Evolutionary conservation across 179 eudicot species (phyloP).

Genomic region (Carnegiea gigantea): DNA sequence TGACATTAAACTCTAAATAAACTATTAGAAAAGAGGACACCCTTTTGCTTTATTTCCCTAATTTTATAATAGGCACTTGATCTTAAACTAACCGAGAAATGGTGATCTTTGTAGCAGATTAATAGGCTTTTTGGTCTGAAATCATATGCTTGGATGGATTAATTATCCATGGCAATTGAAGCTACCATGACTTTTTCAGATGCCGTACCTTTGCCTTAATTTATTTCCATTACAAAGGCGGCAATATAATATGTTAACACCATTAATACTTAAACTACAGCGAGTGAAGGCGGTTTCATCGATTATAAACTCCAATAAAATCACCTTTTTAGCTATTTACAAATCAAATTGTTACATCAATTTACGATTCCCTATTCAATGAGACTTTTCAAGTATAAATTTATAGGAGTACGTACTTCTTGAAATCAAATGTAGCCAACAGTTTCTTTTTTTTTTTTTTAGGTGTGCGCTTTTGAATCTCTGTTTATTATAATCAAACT

Average conservation of each 20-base stretch:
- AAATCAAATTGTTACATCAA: too few species aligned
- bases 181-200: not conserved
- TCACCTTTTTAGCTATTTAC: too few species aligned
- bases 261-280: not conserved
- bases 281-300: too few species aligned
- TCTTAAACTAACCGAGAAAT: slow-evolving; percentile 2
- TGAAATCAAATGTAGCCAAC: not conserved
- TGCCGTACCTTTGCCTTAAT: not conserved
- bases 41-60: not conserved
- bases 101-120: not conserved
- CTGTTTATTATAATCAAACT: too few species aligned
- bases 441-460: too few species aligned
- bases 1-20: not conserved
- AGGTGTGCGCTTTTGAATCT: too few species aligned
- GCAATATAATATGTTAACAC: not conserved
- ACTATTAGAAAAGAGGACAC: not conserved
- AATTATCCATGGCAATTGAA: not conserved
- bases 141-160: not conserved
- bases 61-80: not conserved
- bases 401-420: not conserved
- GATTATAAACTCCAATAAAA: too few species aligned
- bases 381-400: not conserved
- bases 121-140: not conserved
- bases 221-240: not conserved
- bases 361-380: not conserved